Base-by-base conservation (phyloP, 345 rosid species). In the Triadica sebifera region DNA sequence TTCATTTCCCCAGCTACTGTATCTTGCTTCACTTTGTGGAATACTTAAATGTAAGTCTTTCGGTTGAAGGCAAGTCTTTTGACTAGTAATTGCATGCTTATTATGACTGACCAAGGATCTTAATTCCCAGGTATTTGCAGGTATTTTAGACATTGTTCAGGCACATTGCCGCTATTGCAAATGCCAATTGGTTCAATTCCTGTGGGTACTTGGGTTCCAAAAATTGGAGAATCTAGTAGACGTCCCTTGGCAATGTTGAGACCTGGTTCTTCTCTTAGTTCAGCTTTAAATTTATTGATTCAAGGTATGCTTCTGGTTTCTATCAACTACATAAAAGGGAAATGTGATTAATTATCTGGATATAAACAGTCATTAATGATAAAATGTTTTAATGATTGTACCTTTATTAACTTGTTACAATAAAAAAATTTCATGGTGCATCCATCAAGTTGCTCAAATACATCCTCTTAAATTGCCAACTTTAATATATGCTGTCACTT, bases 121-220 rank as follows among this genome's bases (percentile, higher is more conserved):
- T 75, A 72, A 53, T 75, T 43, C 71, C 47, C 82, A 80, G 82
- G 82, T 72, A 71, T 80, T 60, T 80, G 79, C 82, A 75, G 82
- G 76, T 71, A 80, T 69, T 80, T 75, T 37, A 75, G 68, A 71
- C 65, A 80, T 75, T 75, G 70, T 71, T 60, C 76, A 46, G 57
- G 74, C 38, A 75, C 79, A 53, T 67, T 75, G 58, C 82, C 82
- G 7, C 50, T 75, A 59, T 79, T 80, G 25, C 79, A 80, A 60
- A n/a, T 80, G 49, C 82, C 82, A 9, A 80, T 80, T 49, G 67
- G 70, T 60, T 58, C 79, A 34, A 60, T 80, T 71, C 79, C 82
- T 29, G 49, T 80, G 60, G 79, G 79, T 22, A 71, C 82, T 58
- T 80, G 82, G 82, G 76, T 80, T 39, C 82, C 79, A 67, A 66